These are phyloP conservation scores for Pseudogymnoascus sp. DNA, from an alignment of 2,329 filamentous ascomycete genomes.

Conservation along the genomic window DNA sequence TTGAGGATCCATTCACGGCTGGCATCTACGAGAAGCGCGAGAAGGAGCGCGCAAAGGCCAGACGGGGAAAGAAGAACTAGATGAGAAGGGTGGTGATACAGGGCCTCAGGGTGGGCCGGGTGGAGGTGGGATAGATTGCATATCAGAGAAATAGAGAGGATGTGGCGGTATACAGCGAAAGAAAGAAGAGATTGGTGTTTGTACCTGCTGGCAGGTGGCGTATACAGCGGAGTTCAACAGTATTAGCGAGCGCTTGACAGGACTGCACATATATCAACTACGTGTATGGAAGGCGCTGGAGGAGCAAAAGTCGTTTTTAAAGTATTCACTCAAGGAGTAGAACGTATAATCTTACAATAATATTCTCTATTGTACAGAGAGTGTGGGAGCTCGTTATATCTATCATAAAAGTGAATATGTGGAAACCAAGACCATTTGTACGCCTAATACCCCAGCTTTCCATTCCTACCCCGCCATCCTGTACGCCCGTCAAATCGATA, in stretches of 20 bases:
- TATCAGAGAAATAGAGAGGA: neutral
- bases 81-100: constrained; percentile 15
- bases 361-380: constrained; percentile 1
- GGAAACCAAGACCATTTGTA: neutral
- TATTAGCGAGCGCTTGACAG: constrained; percentile 8
- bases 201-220: constrained; percentile 5
- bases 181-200: neutral
- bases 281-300: constrained; percentile 10
- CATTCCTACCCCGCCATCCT: neutral
- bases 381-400: neutral
- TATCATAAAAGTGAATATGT: constrained; percentile 3
- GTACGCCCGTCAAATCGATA: neutral
- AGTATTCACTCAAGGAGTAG: constrained; percentile 2
- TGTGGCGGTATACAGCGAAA: neutral
- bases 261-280: constrained; percentile 12
- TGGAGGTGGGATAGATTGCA: neutral
- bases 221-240: constrained; percentile 9
- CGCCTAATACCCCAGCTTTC: neutral
- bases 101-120: neutral
- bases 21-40: constrained; percentile 88
- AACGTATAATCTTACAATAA: constrained; percentile 1
- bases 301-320: constrained; percentile 10
- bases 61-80: constrained; percentile 26
- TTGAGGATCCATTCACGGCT: constrained; percentile 90
- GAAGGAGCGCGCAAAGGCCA: constrained; percentile 40